Conservation (phyloP, 1,284 basidiomycete genomes). For the Rhodotorula sp. region DNA sequence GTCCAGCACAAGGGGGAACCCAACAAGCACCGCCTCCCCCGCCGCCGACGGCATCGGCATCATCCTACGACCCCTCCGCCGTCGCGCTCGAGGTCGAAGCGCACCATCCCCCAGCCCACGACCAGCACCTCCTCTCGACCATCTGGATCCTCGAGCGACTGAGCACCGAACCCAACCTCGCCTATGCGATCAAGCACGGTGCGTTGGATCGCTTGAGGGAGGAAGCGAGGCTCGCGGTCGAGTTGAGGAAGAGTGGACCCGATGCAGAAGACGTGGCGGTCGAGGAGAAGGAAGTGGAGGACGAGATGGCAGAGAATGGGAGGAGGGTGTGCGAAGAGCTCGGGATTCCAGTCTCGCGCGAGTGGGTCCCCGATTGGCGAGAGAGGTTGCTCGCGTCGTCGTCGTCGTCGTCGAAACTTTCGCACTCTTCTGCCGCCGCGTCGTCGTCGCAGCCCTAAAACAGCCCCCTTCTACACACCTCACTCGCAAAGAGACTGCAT, state of each 20-base stretch:
- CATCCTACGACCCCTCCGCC: neutral
- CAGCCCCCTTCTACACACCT: too few relatives aligned
- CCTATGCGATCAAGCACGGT: neutral
- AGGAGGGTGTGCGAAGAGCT: neutral
- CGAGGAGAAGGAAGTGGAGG: conserved; percentile 1
- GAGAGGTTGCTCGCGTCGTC: neutral
- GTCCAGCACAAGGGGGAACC: neutral
- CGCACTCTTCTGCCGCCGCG: neutral
- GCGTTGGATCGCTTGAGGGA: neutral
- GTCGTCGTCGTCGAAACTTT: too few relatives aligned
- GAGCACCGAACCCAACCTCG: conserved; percentile 14
- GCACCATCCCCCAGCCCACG: conserved; percentile 3
- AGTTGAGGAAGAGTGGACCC: neutral
- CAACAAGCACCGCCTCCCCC: neutral
- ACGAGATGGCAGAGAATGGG: conserved; percentile 16
- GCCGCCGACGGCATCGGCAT: neutral
- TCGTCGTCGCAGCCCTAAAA: too few relatives aligned
- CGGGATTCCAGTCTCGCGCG: conserved; percentile 20
- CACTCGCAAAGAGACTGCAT: too few relatives aligned
- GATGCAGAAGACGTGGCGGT: too few relatives aligned
- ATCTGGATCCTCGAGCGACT: conserved; percentile 23
- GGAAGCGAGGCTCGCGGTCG: neutral
- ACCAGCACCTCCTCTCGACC: conserved; percentile 3
- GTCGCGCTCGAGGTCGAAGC: neutral
- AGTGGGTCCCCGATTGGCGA: conserved; percentile 29